Conservation (phyloP, 2,329 filamentous ascomycete genomes). For the Pestalotiopsis sp. region DNA sequence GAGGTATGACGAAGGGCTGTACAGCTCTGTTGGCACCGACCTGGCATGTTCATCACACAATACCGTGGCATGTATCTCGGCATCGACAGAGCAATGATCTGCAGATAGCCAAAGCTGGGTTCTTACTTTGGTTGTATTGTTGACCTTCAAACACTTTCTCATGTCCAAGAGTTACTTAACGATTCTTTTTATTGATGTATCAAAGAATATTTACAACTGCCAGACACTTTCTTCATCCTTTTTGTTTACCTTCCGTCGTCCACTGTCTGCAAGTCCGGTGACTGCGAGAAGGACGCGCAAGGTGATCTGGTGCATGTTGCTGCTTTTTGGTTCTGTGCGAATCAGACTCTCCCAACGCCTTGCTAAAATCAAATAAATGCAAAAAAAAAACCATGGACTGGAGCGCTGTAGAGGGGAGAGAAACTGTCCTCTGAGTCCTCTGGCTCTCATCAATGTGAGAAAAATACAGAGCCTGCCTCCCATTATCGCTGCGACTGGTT, state of each 20-base stretch:
- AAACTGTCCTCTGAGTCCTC: background rate
- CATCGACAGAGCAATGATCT: too few species aligned
- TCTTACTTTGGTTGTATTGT: too few species aligned
- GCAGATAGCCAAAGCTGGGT: too few species aligned
- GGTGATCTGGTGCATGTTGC: conserved; percentile 13
- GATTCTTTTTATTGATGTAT: conserved; percentile 16
- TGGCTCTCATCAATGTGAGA: background rate
- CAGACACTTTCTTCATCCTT: background rate
- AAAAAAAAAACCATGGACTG: conserved; percentile 12
- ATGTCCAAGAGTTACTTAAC: background rate
- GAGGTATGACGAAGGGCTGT: background rate
- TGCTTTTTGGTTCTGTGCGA: conserved; percentile 15
- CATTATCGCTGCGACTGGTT: conserved; percentile 19
- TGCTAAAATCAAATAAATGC: conserved; percentile 18
- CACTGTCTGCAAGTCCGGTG: background rate
- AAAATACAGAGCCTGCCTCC: conserved; percentile 22
- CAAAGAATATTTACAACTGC: conserved; percentile 16
- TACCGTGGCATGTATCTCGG: background rate
- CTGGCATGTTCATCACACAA: background rate
- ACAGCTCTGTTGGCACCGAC: background rate
- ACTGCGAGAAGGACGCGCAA: background rate
- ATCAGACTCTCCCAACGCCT: conserved; percentile 19
- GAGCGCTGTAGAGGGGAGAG: conserved; percentile 4
- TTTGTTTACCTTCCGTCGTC: background rate
- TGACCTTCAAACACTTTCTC: too few species aligned